A percentile compares a stretch with the other conserved stretches of the same genome.
Conservation (phyloP, 805 yeast species). For the Aciculoconidium aculeatum region DNA sequence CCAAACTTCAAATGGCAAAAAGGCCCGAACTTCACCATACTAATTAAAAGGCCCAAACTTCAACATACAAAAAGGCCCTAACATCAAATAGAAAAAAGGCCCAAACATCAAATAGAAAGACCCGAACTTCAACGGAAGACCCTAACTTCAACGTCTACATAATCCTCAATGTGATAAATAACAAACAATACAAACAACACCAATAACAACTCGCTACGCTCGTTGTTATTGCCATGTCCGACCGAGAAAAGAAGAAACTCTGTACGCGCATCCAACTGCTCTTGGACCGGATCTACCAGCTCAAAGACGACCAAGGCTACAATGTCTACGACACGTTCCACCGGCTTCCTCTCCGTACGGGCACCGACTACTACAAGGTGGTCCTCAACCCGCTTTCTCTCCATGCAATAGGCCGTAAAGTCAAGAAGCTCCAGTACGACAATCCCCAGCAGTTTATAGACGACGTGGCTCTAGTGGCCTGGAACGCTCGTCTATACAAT, state of each 20-base stretch:
- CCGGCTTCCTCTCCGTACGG: constrained; percentile 65
- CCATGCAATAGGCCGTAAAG: constrained; percentile 57
- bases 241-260: constrained; percentile 34
- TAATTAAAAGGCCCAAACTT: too few relatives aligned
- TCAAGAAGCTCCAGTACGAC: constrained; percentile 49
- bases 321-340: constrained; percentile 55
- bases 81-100: too few relatives aligned
- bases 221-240: constrained; percentile 29
- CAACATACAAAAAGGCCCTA: too few relatives aligned
- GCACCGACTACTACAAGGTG: constrained; percentile 73
- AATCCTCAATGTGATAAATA: too few relatives aligned
- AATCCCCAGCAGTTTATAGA: constrained; percentile 63
- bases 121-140: too few relatives aligned
- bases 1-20: too few relatives aligned
- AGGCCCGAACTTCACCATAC: too few relatives aligned
- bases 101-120: too few relatives aligned
- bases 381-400: constrained; percentile 80
- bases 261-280: constrained; percentile 24
- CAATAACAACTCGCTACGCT: too few relatives aligned
- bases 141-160: too few relatives aligned
- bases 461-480: constrained; percentile 78
- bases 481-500: constrained; percentile 88
- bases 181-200: too few relatives aligned
- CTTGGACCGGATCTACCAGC: constrained; percentile 34
- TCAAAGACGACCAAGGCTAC: constrained; percentile 38